These are phyloP conservation scores for Colletotrichum eleusines DNA, from an alignment of 2,329 filamentous ascomycete species.

Conservation along the genomic window DNA sequence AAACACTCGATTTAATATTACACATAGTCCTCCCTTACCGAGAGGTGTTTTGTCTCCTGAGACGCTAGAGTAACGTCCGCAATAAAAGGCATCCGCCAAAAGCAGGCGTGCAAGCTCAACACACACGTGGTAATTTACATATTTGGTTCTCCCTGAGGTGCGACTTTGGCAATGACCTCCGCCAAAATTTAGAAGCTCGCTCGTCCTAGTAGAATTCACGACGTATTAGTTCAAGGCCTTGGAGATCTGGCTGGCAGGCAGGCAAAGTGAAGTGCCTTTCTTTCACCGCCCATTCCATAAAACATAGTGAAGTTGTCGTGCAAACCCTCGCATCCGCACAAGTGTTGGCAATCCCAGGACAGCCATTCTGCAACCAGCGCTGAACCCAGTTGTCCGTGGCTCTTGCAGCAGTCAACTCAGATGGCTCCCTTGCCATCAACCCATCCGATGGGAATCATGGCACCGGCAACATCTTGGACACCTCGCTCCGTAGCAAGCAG, in stretches of 20 bases:
- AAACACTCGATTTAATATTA: constrained; percentile 5
- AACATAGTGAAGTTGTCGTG: constrained; percentile 9
- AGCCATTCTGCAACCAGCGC: neutral
- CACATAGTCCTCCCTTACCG: neutral
- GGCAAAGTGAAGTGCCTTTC: neutral
- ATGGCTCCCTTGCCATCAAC: constrained; percentile 66
- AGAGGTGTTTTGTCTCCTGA: neutral
- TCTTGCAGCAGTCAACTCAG: constrained; percentile 17
- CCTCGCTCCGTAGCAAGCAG: constrained; percentile 94
- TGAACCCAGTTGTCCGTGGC: constrained; percentile 6
- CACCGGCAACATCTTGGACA: constrained; percentile 85
- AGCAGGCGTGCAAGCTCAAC: neutral
- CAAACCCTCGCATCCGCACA: neutral
- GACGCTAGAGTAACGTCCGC: neutral
- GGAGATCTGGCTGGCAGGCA: neutral
- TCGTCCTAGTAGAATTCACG: neutral
- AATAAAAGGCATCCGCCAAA: neutral
- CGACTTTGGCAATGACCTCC: neutral
- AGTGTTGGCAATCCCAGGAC: neutral
- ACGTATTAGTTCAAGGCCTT: neutral
- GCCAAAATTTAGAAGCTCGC: neutral
- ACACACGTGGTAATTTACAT: neutral
- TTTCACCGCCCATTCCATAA: neutral
- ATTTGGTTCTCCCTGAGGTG: neutral
- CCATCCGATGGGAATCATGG: constrained; percentile 89